Evolutionary conservation across 129 eudicot genomes (phyloP), one percentile per base, ranked within the genome.

Genomic region (Pseudognaphalium luteoalbum): DNA sequence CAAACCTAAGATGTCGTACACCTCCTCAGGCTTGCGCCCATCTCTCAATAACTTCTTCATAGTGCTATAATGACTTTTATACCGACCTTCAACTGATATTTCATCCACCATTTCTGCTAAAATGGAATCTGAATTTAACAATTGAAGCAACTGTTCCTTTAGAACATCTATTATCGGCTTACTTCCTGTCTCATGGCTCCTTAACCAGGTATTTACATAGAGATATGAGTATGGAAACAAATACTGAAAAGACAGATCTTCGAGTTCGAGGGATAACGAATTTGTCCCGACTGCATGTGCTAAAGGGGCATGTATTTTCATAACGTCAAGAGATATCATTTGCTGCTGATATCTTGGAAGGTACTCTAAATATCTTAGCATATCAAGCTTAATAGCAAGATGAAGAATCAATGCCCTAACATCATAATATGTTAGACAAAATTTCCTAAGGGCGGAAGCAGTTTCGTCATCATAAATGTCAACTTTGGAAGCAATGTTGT

Each of bases 21-120:
- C 98, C 82, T 94, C 96, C 79, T 91, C 97, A 20, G 97, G 96
- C 61, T 82, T 91, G 14, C 98, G 93, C 20, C 98, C 98, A 73
- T 94, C 98, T 80, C 86, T 90, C 83, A 94, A 42, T 37, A 94
- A 86, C 81, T 94, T 94, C 88, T 94, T 94, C 97, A 94, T 91
- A n/a, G 98, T 94, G 77, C 98, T 94, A 44, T 88, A 94, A 52
- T 93, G 98, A 77, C 96, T 94, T 76, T 94, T 94, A 62, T 82
- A 91, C 41, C 98, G 93, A 66, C 98, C 97, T 66, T 84, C 91
- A 39, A 88, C 90, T 14, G 81, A 82, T 28, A 94, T 77, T n/a
- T 84, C 83, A 76, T 80, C 83, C 59, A 91, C 92, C 90, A 91
- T 88, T 77, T 78, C 81, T 1, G 78, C 67, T 77, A 94, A 84